Evolutionary conservation across 257 asterid species (phyloP), one percentile per base, ranked within the genome.

Genomic region (Nicotiana noctiflora): DNA sequence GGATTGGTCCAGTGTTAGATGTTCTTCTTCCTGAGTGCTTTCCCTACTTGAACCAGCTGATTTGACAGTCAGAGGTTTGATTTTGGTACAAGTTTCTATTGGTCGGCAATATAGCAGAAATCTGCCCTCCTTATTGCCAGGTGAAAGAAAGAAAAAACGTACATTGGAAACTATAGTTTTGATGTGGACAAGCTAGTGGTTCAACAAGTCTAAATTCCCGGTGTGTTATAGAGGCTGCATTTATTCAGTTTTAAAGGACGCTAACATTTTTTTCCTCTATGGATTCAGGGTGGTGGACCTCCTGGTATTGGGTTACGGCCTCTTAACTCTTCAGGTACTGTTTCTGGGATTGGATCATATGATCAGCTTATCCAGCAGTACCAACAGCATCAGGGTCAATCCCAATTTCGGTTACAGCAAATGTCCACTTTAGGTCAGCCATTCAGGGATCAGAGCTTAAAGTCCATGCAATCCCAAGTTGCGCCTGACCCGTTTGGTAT

Each of bases 401-500:
- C 98, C 66, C 94, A 88, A 75, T 87, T 94, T 76, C 95, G 90
- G 68, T 74, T 74, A 44, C 79, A 74, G 61, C 79, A 74, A 52
- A 49, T 74, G 61, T 74, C 79, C 44, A 46, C 60, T 49, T 49
- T 82, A 90, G 81, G 84, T 88, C 77, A 89, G 89, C 88, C 96
- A 64, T 89, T 81, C 75, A 87, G 93, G 79, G 97, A 92, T 82
- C 91, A 90, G 84, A 93, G 90, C 81, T 68, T 86, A 66, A 89
- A 86, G 86, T 84, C 91, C 80, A 55, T 83, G 56, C 93, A 86
- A 86, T 89, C 90, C 37, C 67, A 92, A 74, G 89, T 82, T 77
- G 86, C 90, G 76, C 84, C 94, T n/a, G 97, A 90, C 86, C 91
- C 85, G 31, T 92, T 82, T 81, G 97, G 98, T 75, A 87, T 95